phyloP scores from a whole-genome alignment of 192 early-diverging fungal species.

The Umbelopsis sp. region DNA sequence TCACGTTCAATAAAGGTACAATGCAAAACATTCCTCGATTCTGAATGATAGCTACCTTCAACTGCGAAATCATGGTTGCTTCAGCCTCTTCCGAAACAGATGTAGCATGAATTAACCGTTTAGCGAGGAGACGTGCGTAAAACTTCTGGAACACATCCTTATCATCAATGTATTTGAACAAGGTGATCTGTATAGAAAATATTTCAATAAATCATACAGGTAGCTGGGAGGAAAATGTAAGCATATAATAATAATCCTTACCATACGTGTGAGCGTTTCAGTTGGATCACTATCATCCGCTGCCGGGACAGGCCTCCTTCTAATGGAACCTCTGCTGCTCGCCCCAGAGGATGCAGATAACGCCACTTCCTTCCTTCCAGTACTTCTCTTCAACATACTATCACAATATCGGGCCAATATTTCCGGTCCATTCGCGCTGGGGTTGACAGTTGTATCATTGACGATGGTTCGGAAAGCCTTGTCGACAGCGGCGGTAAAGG shows the following conservation, averaged over 20 bases:
- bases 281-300: conserved; percentile 20
- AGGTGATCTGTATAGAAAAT: conserved; percentile 45
- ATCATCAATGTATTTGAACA: conserved; percentile 89
- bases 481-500: conserved; percentile 78
- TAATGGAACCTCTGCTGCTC: neutral
- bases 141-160: conserved; percentile 94
- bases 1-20: neutral
- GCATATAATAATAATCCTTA: neutral
- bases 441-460: conserved; percentile 57
- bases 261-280: conserved; percentile 14
- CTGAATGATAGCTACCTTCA: conserved; percentile 57
- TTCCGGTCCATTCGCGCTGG: conserved; percentile 65
- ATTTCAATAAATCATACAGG: too few relatives aligned
- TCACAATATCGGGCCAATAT: conserved; percentile 85
- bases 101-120: conserved; percentile 73
- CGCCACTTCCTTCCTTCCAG: conserved; percentile 22
- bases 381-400: conserved; percentile 66
- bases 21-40: neutral
- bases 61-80: conserved; percentile 72
- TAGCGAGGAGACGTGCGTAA: conserved; percentile 81
- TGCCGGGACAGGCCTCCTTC: neutral
- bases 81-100: conserved; percentile 82
- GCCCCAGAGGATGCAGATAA: neutral
- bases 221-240: too few relatives aligned
- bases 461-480: conserved; percentile 79